These are phyloP conservation scores for Vigna radiata DNA, from an alignment of 306 rosid genomes.

Conservation along the genomic window DNA sequence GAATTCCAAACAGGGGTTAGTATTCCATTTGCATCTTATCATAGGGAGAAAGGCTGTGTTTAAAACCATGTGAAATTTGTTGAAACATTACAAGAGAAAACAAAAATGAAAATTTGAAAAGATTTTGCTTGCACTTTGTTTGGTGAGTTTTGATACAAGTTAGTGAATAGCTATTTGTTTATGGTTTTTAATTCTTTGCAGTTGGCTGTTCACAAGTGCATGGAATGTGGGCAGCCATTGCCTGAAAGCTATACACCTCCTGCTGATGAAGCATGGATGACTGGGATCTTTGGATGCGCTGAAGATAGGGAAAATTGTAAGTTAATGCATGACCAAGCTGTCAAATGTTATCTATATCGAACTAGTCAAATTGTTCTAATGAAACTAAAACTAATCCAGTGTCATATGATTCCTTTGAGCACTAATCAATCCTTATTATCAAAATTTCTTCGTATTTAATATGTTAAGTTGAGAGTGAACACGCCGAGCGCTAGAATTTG, in stretches of 20 bases:
- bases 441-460: slow-evolving; percentile 17
- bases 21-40: not conserved
- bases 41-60: not conserved
- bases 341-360: slow-evolving; percentile 6
- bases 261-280: slow-evolving; percentile 75
- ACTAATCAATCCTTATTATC: slow-evolving; percentile 20
- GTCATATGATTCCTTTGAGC: slow-evolving; percentile 31
- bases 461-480: slow-evolving; percentile 23
- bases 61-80: not conserved
- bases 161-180: not conserved
- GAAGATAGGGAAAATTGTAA: slow-evolving; percentile 69
- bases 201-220: slow-evolving; percentile 63
- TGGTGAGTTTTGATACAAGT: slow-evolving; percentile 26
- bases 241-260: slow-evolving; percentile 83
- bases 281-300: slow-evolving; percentile 74
- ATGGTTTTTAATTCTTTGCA: slow-evolving; percentile 41
- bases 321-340: slow-evolving; percentile 32
- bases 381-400: not conserved
- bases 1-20: not conserved
- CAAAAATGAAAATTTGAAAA: not conserved
- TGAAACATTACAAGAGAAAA: slow-evolving; percentile 15
- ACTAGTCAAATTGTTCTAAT: not conserved
- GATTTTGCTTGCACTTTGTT: slow-evolving; percentile 15
- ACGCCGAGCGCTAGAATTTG: not conserved
- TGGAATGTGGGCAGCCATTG: slow-evolving; percentile 71